These are phyloP conservation scores for Beauveria pseudobassiana DNA, from an alignment of 2,329 filamentous ascomycete genomes.

Conservation along the genomic window DNA sequence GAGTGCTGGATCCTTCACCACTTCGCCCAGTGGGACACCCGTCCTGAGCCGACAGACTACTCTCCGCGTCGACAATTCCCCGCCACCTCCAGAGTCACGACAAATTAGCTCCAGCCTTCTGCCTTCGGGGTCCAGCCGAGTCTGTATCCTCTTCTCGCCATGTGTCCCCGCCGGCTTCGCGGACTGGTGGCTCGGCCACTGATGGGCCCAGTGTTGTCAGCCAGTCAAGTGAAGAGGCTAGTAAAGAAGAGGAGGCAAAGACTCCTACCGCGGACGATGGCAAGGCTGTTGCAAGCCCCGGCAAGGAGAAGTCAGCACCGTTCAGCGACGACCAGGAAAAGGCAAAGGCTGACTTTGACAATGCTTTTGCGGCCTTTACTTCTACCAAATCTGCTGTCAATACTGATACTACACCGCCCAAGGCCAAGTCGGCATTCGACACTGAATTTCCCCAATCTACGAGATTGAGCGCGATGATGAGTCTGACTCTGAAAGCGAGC, in stretches of 20 bases:
- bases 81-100: slow-evolving; percentile 61
- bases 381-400: slow-evolving; percentile 41
- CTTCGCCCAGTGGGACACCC: slow-evolving; percentile 53
- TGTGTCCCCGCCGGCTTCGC: slow-evolving; percentile 60
- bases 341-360: slow-evolving; percentile 76
- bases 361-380: slow-evolving; percentile 72
- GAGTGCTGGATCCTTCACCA: slow-evolving; percentile 44
- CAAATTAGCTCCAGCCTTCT: slow-evolving; percentile 73
- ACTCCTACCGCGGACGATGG: background rate
- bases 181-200: slow-evolving; percentile 42
- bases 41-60: slow-evolving; percentile 56
- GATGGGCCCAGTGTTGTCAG: slow-evolving; percentile 13
- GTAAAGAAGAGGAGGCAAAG: slow-evolving; percentile 11
- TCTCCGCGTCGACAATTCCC: slow-evolving; percentile 44
- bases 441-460: slow-evolving; percentile 92
- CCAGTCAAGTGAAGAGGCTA: slow-evolving; percentile 17
- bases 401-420: slow-evolving; percentile 32
- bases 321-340: slow-evolving; percentile 50
- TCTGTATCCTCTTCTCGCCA: slow-evolving; percentile 72
- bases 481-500: slow-evolving; percentile 72
- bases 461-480: slow-evolving; percentile 72
- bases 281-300: slow-evolving; percentile 11
- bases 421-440: slow-evolving; percentile 48
- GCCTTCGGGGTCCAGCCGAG: slow-evolving; percentile 59
- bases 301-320: slow-evolving; percentile 23